phyloP scores from a whole-genome alignment of 1,139 yeast genomes.

The Arxiozyma heterogenica region DNA sequence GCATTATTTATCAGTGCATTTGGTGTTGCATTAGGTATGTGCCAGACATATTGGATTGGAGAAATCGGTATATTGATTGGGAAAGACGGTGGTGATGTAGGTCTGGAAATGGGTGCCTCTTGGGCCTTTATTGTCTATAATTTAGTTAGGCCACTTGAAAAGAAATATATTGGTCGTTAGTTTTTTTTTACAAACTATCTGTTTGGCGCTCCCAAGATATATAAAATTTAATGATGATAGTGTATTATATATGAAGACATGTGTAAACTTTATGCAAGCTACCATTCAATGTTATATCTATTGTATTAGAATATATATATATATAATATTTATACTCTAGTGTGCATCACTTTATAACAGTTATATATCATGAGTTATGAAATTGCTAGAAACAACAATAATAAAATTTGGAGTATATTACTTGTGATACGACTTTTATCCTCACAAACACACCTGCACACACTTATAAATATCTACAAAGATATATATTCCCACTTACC shows the following conservation, averaged over 20 bases:
- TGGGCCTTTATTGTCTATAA: conserved; percentile 64
- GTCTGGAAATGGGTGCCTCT: conserved; percentile 67
- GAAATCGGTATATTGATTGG: conserved; percentile 58
- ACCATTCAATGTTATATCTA: neutral
- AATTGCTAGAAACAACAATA: neutral
- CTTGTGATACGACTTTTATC: neutral
- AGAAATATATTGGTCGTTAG: conserved; percentile 48
- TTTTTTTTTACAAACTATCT: neutral
- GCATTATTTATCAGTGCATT: conserved; percentile 79
- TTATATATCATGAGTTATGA: neutral
- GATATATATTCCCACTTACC: neutral
- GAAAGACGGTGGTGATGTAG: conserved; percentile 71
- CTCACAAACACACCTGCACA: neutral
- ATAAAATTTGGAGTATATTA: neutral
- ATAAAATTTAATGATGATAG: too few relatives aligned
- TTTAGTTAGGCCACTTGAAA: conserved; percentile 57
- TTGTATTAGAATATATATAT: too few relatives aligned
- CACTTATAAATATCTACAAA: too few relatives aligned
- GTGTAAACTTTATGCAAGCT: neutral
- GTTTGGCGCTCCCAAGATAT: neutral
- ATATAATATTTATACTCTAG: too few relatives aligned
- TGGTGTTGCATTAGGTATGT: conserved; percentile 82
- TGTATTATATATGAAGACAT: neutral
- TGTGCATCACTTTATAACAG: neutral
- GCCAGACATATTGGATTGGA: conserved; percentile 76